phyloP scores from a whole-genome alignment of 148 eudicot genomes.

The Cornus controversa region DNA sequence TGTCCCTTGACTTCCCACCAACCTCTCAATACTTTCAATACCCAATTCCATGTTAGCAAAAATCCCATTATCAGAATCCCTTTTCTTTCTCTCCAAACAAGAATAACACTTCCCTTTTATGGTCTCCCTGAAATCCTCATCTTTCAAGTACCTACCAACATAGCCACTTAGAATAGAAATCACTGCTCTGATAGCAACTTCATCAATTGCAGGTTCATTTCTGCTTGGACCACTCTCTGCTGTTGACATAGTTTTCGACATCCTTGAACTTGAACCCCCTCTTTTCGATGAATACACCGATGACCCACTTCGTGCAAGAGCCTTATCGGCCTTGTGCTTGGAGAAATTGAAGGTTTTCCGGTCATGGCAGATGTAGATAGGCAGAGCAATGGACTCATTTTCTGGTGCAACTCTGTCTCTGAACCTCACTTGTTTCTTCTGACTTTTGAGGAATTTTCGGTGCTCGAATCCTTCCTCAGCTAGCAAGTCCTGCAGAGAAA shows the following conservation, averaged over 20 bases:
- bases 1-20: slow-evolving; percentile 27
- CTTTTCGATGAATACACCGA: slow-evolving; percentile 28
- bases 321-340: neutral
- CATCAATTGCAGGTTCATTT: slow-evolving; percentile 43
- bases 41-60: slow-evolving; percentile 35
- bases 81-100: slow-evolving; percentile 28
- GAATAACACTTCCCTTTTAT: slow-evolving; percentile 30
- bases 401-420: slow-evolving; percentile 13
- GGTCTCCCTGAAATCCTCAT: slow-evolving; percentile 23
- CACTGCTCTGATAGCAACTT: slow-evolving; percentile 39
- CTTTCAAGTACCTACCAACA: slow-evolving; percentile 29
- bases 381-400: slow-evolving; percentile 33
- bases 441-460: slow-evolving; percentile 10
- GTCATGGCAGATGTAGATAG: slow-evolving; percentile 50
- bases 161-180: slow-evolving; percentile 44
- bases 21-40: slow-evolving; percentile 36
- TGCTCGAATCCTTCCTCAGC: slow-evolving; percentile 31
- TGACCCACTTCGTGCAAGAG: slow-evolving; percentile 24
- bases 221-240: neutral
- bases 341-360: slow-evolving; percentile 30
- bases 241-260: slow-evolving; percentile 6
- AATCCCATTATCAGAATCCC: slow-evolving; percentile 20
- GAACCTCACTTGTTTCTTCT: slow-evolving; percentile 21
- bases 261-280: slow-evolving; percentile 20
- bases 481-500: slow-evolving; percentile 36